phyloP scores from a whole-genome alignment of 108 stramenopile genomes.

The Pseudonitzschia multiseries region DNA sequence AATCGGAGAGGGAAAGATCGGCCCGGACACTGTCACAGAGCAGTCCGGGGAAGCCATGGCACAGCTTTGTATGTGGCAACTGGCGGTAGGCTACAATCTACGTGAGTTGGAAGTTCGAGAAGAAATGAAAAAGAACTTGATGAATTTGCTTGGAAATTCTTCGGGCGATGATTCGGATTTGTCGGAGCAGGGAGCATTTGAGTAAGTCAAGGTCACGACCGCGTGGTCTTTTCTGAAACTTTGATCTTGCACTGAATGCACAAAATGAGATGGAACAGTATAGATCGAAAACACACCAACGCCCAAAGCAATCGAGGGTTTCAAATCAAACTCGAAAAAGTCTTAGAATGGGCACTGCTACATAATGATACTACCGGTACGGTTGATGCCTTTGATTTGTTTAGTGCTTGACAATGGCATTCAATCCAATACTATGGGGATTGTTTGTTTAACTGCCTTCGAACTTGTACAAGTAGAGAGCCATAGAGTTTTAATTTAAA shows the following conservation, averaged over 20 bases:
- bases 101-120: constrained; percentile 91
- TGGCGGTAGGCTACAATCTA: constrained; percentile 93
- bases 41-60: constrained; percentile 92
- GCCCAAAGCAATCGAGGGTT: no score
- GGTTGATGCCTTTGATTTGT: no score
- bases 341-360: no score
- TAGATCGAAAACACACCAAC: no score
- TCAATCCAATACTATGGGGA: no score
- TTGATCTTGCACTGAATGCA: background rate
- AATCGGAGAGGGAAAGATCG: constrained; percentile 71
- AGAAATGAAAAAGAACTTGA: constrained; percentile 62
- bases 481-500: no score
- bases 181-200: constrained; percentile 33
- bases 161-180: constrained; percentile 15
- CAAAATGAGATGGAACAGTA: no score
- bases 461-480: no score
- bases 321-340: no score
- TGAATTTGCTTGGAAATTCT: background rate
- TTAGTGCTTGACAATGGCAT: no score
- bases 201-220: constrained; percentile 5
- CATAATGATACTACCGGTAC: no score
- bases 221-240: background rate
- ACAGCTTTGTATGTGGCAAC: constrained; percentile 98
- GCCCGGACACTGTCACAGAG: constrained; percentile 81
- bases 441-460: no score